phyloP scores from a whole-genome alignment of 2,329 filamentous ascomycete genomes.

The Nemania bipapillata region DNA sequence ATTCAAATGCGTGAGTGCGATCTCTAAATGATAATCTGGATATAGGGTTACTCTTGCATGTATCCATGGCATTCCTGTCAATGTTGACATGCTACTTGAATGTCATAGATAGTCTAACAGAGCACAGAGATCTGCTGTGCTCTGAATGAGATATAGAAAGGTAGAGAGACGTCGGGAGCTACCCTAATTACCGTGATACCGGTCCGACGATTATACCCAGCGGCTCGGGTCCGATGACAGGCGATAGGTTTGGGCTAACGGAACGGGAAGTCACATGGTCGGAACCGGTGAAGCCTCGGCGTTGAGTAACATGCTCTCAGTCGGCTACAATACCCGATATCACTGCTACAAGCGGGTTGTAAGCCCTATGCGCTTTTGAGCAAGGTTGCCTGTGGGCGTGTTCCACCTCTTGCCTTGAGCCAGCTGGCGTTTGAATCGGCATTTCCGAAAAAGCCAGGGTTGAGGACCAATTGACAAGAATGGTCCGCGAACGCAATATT shows the following conservation, averaged over 20 bases:
- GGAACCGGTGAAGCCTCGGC: neutral
- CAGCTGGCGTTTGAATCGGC: slow-evolving; percentile 4
- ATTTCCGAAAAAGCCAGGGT: neutral
- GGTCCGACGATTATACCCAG: neutral
- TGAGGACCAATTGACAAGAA: neutral
- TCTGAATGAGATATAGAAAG: neutral
- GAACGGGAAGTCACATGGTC: neutral
- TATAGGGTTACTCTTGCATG: neutral
- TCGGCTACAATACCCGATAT: neutral
- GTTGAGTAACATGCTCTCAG: neutral
- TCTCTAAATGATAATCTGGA: neutral
- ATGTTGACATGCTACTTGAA: too few relatives aligned
- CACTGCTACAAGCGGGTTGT: neutral
- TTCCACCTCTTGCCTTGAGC: slow-evolving; percentile 1
- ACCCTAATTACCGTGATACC: slow-evolving; percentile 5
- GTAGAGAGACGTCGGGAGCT: neutral
- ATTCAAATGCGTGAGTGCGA: neutral
- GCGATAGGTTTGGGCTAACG: neutral
- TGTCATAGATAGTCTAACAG: neutral
- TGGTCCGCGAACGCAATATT: neutral
- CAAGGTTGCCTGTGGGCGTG: neutral
- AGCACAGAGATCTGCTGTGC: neutral
- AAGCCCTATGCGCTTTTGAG: neutral
- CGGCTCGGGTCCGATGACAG: slow-evolving; percentile 1
- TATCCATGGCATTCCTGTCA: neutral